phyloP scores from a whole-genome alignment of 768 basidiomycete species.

The Lactifluus hygrophoroides region DNA sequence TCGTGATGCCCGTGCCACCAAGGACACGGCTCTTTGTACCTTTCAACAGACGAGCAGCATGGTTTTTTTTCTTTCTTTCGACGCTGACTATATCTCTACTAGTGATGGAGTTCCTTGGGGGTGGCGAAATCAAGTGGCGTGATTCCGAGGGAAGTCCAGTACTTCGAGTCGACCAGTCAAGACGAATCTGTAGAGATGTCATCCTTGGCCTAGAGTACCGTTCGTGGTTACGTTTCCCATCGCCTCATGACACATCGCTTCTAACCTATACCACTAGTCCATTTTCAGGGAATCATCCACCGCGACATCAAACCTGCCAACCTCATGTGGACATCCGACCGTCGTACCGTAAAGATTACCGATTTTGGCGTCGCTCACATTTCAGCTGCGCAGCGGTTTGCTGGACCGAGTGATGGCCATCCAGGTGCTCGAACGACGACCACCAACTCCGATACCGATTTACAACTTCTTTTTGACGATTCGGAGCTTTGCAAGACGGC shows the following conservation, averaged over 20 bases:
- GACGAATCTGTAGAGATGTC: constrained; percentile 86
- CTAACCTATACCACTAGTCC: constrained; percentile 47
- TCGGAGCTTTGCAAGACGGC: constrained; percentile 84
- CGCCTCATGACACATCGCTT: too few relatives aligned
- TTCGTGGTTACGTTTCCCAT: too few relatives aligned
- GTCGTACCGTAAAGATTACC: constrained; percentile 87
- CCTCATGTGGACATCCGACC: constrained; percentile 82
- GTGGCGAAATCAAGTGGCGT: constrained; percentile 92
- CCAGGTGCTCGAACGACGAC: not conserved
- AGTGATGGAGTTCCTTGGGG: constrained; percentile 96
- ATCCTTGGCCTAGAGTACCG: constrained; percentile 92
- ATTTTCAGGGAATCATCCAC: constrained; percentile 97
- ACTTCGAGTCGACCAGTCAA: constrained; percentile 73
- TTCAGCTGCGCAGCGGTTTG: constrained; percentile 78
- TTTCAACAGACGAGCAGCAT: not conserved
- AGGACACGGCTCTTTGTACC: not conserved
- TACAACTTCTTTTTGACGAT: constrained; percentile 71
- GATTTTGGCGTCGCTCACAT: constrained; percentile 98
- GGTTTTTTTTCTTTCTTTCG: not conserved
- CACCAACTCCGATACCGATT: constrained; percentile 29
- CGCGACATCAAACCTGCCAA: constrained; percentile 99
- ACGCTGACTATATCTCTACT: constrained; percentile 12
- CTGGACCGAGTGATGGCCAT: constrained; percentile 41
- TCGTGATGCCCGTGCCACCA: not conserved
- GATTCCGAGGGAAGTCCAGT: constrained; percentile 55